Base-by-base conservation (phyloP, 768 basidiomycete species). In the Termitomyces sp. region DNA sequence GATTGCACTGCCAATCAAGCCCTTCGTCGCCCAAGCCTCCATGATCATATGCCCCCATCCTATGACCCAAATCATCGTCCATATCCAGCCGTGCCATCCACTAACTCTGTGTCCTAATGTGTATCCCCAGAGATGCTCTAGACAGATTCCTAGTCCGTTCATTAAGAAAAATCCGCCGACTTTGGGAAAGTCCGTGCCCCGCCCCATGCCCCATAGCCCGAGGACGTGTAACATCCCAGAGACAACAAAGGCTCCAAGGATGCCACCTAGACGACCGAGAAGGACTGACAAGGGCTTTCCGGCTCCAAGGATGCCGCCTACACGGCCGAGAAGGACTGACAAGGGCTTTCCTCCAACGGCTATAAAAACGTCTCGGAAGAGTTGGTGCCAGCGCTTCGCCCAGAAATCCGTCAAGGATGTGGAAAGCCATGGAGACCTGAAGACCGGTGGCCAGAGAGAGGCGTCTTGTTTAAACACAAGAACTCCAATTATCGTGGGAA, bases 311-410 rank as follows among this genome's bases (percentile, higher is more conserved):
- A 87, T 69, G 3, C 65, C 68, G 5, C 82, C 83, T 2, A 64
- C 54, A 19, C 77, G 76, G 23, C 86, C 85, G 27, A 81, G 62
- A 5, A 81, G 58, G 52, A 62, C 63, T 27, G 65, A 64, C 27
- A 81, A 50, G 0, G 81, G 80, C 32, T 70, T 71, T 10, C 71
- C 71, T 12, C 85, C 86, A n/a, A 82, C 58, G 12, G 65, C 67
- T 41, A 85, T 67, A 61, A 89, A 88, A 37, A 67, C 63, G 43
- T 83, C 77, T 10, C 86, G 77, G 63, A 87, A 85, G 5, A 82
- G 57, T 61, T 88, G 86, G 61, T 89, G 88, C 88, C 88, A 89
- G n/a, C 78, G 70, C 54, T 59, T 66, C 3, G 77, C 73, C 88
- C 88, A 89, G 55, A 85, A 81, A 23, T 83, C 77, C 37, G 71